A percentile compares a stretch with the other conserved stretches of the same genome.
Conservation (phyloP, 306 rosid genomes). For the Sesbania bispinosa region DNA sequence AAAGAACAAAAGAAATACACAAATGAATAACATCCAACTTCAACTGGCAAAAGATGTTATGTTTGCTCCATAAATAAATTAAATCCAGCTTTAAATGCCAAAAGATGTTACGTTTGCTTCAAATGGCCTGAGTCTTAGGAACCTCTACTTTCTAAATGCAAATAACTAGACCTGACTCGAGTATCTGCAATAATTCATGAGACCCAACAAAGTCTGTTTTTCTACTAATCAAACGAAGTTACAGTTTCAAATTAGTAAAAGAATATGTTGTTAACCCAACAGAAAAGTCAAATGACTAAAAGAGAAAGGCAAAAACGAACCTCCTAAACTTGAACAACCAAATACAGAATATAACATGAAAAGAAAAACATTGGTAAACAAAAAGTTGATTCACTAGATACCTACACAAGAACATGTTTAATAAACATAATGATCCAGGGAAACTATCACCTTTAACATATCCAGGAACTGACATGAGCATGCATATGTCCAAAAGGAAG, state of each 20-base stretch:
- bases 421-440: conserved; percentile 1
- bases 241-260: background rate
- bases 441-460: conserved; percentile 11
- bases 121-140: background rate
- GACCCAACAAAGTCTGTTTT: background rate
- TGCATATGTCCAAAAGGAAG: conserved; percentile 6
- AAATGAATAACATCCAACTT: background rate
- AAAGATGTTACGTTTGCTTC: background rate
- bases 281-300: background rate
- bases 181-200: background rate
- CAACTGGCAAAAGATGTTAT: background rate
- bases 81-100: background rate
- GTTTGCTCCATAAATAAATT: background rate
- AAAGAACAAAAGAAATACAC: background rate
- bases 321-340: background rate
- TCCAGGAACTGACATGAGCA: conserved; percentile 6
- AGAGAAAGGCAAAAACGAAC: background rate
- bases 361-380: too few relatives aligned
- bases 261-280: background rate
- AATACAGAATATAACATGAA: background rate
- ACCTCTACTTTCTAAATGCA: background rate
- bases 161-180: background rate
- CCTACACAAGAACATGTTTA: background rate
- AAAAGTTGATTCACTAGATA: background rate
- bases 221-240: background rate